These are phyloP conservation scores for Blepharisma undulans DNA, from an alignment of 169 alveolate genomes.

Conservation along the genomic window DNA sequence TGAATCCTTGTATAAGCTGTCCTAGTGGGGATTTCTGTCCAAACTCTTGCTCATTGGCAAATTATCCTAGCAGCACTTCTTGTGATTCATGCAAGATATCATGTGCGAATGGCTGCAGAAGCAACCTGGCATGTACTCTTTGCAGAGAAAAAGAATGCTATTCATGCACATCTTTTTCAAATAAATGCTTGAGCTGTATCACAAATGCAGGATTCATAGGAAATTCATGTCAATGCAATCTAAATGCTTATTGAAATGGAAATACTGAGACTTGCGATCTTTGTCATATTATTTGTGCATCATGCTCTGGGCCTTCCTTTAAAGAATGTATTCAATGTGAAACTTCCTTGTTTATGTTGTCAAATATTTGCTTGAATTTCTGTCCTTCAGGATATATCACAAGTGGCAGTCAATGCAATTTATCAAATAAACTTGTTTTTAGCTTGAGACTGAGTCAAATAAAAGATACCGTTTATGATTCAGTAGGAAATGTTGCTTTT, in stretches of 20 bases:
- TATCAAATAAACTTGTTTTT: neutral
- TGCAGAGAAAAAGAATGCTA: constrained; percentile 4
- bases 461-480: neutral
- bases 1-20: neutral
- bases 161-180: neutral
- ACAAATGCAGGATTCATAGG: neutral
- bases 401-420: neutral
- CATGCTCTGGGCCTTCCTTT: neutral
- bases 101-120: neutral
- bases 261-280: neutral
- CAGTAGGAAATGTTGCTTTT: neutral
- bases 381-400: constrained; percentile 17
- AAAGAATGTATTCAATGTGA: neutral
- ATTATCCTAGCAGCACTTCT: neutral
- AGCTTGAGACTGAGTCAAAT: neutral
- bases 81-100: neutral
- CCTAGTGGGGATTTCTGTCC: neutral
- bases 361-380: neutral
- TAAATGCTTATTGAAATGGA: neutral
- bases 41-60: neutral
- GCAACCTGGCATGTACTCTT: neutral
- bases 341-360: neutral
- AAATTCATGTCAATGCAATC: neutral
- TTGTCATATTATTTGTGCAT: neutral
- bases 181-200: neutral